Base-by-base conservation (phyloP, 2,329 filamentous ascomycete species). In the Helicocarpus griseus region DNA sequence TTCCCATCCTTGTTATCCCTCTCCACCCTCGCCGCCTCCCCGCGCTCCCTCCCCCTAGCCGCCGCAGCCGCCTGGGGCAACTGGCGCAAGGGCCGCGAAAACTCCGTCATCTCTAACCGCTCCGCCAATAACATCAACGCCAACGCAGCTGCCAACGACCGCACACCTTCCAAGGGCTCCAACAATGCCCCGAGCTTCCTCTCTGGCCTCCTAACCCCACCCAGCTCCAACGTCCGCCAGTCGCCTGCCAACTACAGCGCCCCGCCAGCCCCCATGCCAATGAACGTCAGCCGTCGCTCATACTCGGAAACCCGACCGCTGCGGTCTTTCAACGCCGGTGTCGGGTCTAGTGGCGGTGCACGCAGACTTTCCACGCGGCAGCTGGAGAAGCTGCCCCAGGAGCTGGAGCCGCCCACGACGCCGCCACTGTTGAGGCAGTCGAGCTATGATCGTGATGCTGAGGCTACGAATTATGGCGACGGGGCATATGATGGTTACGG, bases 21-120 rank as follows among this genome's bases (percentile, higher is more conserved):
- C 29, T 83, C 90, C 44, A 82, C 81, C 57, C 82, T 90, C 56
- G 85, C 87, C 9, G 82, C 85, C 4, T 86, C 88, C 2, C 91
- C 90, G 3, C 83, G 89, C 29, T 85, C 71, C 6, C 62, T 95
- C 14, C 88, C 87, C 5, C 85, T 95, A 64, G 86, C 85, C 3
- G 85, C 95, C 22, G 88, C 89, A n/a, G 89, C 89, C n/a, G 91
- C 89, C n/a, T 95, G 90, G 81, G 90, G 89, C 44, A 95, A 85
- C 68, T 96, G 91, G 91, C 84, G 90, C 49, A 91, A 86, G 65
- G 80, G 78, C 14, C 78, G 76, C 60, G 79, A 80, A 51, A 70
- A 70, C 5, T 70, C 72, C 14, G 73, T 77, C 40, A 74, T 80
- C 48, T 35, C 47, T 39, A 48, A 45, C 36, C 7, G 29, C 2